phyloP scores from a whole-genome alignment of 1,284 basidiomycete genomes.

The Vanrija pseudolonga region DNA sequence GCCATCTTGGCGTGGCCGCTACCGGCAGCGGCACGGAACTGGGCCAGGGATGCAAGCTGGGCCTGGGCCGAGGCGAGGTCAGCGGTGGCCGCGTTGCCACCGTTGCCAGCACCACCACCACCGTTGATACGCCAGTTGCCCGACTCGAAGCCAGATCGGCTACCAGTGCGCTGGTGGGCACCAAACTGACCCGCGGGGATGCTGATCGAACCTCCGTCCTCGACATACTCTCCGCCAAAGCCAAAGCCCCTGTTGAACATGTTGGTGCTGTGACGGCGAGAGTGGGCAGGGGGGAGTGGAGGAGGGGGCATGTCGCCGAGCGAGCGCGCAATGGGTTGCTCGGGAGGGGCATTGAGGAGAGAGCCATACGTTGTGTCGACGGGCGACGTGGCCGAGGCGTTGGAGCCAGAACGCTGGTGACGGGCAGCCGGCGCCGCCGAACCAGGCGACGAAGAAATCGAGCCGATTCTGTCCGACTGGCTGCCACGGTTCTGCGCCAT shows the following conservation, averaged over 20 bases:
- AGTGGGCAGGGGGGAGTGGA: slow-evolving; percentile 64
- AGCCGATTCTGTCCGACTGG: slow-evolving; percentile 52
- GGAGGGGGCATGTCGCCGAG: slow-evolving; percentile 31
- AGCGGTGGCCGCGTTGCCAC: slow-evolving; percentile 55
- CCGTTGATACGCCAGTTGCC: slow-evolving; percentile 78
- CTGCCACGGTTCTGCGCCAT: slow-evolving; percentile 78
- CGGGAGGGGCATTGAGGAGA: slow-evolving; percentile 11
- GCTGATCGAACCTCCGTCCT: slow-evolving; percentile 31
- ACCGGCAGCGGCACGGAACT: slow-evolving; percentile 92
- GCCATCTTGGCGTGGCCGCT: slow-evolving; percentile 95
- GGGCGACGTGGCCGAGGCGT: slow-evolving; percentile 45
- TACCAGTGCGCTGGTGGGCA: slow-evolving; percentile 66
- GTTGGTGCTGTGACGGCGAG: slow-evolving; percentile 89
- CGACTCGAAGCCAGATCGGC: slow-evolving; percentile 50
- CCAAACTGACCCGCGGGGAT: slow-evolving; percentile 48
- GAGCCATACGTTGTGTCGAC: slow-evolving; percentile 32
- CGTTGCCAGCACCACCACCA: slow-evolving; percentile 61
- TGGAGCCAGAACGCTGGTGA: slow-evolving; percentile 86
- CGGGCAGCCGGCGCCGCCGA: slow-evolving; percentile 46
- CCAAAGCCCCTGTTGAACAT: slow-evolving; percentile 54
- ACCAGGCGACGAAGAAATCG: slow-evolving; percentile 16
- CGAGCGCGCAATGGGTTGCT: slow-evolving; percentile 11
- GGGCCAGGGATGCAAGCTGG: slow-evolving; percentile 91
- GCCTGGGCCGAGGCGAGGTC: slow-evolving; percentile 87
- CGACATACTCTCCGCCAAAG: slow-evolving; percentile 36